A percentile compares a stretch with the other conserved stretches of the same genome.
Conservation (phyloP, 768 basidiomycete species). For the Suillus luteus region DNA sequence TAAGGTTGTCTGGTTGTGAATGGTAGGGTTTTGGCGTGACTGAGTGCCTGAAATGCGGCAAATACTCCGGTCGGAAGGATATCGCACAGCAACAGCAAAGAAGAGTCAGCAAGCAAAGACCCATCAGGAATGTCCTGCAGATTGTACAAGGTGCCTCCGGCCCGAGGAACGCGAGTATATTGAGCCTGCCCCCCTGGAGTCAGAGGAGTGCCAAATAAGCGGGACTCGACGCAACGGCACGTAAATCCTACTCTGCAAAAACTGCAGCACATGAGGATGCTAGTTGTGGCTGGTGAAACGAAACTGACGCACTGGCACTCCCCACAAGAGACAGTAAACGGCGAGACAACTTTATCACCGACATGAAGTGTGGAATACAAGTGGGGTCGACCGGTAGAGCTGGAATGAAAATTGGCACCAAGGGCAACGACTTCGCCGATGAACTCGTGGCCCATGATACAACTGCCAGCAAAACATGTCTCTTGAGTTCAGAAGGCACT, state of each 20-base stretch:
- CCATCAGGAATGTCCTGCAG: conserved; percentile 51
- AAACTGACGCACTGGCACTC: conserved; percentile 69
- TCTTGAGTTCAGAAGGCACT: conserved; percentile 1
- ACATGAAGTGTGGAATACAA: conserved; percentile 65
- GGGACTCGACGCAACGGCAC: conserved; percentile 61
- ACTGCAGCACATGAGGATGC: conserved; percentile 36
- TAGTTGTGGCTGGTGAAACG: not conserved
- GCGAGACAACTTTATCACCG: conserved; percentile 78
- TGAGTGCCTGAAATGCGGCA: conserved; percentile 69
- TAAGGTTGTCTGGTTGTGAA: conserved; percentile 60
- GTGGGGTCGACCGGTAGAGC: conserved; percentile 50
- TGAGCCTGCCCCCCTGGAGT: conserved; percentile 80
- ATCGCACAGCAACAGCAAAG: conserved; percentile 72
- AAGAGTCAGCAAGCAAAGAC: conserved; percentile 60
- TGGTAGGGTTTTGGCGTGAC: conserved; percentile 70
- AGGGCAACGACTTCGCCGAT: conserved; percentile 71
- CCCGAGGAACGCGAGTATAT: conserved; percentile 76
- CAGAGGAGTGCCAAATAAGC: conserved; percentile 64
- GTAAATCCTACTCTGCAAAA: conserved; percentile 76
- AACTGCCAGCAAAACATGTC: conserved; percentile 37
- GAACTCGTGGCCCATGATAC: conserved; percentile 76
- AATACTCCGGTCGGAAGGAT: conserved; percentile 82
- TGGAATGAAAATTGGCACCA: conserved; percentile 55
- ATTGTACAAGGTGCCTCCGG: conserved; percentile 75
- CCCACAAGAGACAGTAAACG: conserved; percentile 82